Percentiles rank a stretch among this genome's conserved stretches.
Evolutionary conservation across 768 basidiomycete genomes (phyloP).

Genomic region (Amanita pseudoporphyria): DNA sequence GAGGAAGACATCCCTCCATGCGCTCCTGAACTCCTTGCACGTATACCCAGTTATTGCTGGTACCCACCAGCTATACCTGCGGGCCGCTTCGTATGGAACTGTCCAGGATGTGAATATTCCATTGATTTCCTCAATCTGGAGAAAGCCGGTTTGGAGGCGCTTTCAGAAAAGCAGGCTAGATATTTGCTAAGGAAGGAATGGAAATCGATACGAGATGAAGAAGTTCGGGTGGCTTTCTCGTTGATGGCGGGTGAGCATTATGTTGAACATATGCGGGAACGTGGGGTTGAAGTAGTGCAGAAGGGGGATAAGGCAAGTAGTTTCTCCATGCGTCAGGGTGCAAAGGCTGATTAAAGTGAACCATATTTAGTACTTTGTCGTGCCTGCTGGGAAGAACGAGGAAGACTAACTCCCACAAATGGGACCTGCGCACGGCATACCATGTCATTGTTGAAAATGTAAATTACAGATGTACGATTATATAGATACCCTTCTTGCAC

Average conservation of each 20-base stretch:
- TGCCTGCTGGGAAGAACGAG: background rate
- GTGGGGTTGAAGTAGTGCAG: background rate
- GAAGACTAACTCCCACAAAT: no score
- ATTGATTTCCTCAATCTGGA: slow-evolving; percentile 38
- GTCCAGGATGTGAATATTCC: slow-evolving; percentile 35
- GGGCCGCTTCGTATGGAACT: slow-evolving; percentile 43
- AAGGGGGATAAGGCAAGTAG: background rate
- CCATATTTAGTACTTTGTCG: background rate
- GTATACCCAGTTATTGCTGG: slow-evolving; percentile 27
- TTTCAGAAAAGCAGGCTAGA: slow-evolving; percentile 14
- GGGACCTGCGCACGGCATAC: no score
- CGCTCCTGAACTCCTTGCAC: slow-evolving; percentile 14
- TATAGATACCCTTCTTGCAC: no score
- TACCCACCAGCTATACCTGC: slow-evolving; percentile 29
- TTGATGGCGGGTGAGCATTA: slow-evolving; percentile 23
- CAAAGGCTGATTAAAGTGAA: background rate
- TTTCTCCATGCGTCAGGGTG: background rate
- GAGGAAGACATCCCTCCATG: slow-evolving; percentile 15
- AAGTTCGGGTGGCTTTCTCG: slow-evolving; percentile 15
- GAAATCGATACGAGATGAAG: slow-evolving; percentile 24
- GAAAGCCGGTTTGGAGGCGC: slow-evolving; percentile 19
- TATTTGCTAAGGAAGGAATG: slow-evolving; percentile 24
- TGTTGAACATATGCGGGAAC: background rate
- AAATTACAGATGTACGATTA: background rate
- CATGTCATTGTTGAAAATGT: background rate